Conservation (phyloP, 805 yeast genomes). For the Candida oleophila region DNA sequence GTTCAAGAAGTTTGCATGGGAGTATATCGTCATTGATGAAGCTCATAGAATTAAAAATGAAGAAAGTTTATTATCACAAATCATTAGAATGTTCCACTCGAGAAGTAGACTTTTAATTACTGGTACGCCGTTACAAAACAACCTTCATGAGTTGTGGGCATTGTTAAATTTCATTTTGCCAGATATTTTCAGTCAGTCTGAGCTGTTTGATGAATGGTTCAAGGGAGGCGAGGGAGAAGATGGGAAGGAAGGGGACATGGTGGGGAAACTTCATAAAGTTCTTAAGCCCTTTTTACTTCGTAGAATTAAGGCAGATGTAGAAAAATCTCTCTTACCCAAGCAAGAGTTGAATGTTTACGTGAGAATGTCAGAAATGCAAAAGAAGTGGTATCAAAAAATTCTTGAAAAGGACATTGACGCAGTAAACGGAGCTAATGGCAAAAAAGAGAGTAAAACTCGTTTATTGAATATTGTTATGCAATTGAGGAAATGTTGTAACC, state of each 20-base stretch:
- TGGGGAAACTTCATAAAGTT: constrained; percentile 72
- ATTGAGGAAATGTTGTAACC: constrained; percentile 80
- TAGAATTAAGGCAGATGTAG: constrained; percentile 80
- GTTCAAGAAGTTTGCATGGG: constrained; percentile 69
- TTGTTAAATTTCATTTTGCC: constrained; percentile 73
- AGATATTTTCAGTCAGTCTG: constrained; percentile 73
- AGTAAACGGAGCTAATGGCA: constrained; percentile 78
- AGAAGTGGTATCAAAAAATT: constrained; percentile 72
- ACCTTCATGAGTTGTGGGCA: constrained; percentile 81
- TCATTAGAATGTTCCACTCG: constrained; percentile 69
- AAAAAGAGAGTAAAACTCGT: constrained; percentile 73
- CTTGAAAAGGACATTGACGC: constrained; percentile 82
- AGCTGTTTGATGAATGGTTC: constrained; percentile 77
- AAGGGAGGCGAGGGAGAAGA: constrained; percentile 19
- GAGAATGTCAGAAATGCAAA: constrained; percentile 78
- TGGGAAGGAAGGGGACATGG: constrained; percentile 47
- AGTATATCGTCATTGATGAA: constrained; percentile 76
- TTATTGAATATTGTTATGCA: constrained; percentile 82
- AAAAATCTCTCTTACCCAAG: constrained; percentile 72
- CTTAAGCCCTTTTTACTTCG: constrained; percentile 73
- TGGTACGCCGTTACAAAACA: constrained; percentile 82
- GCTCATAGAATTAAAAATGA: constrained; percentile 84
- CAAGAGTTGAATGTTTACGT: constrained; percentile 72
- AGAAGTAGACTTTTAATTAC: constrained; percentile 70
- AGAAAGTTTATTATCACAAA: constrained; percentile 69